Conservation (phyloP, 2,329 filamentous ascomycete species). For the Pseudogymnoascus sp. region DNA sequence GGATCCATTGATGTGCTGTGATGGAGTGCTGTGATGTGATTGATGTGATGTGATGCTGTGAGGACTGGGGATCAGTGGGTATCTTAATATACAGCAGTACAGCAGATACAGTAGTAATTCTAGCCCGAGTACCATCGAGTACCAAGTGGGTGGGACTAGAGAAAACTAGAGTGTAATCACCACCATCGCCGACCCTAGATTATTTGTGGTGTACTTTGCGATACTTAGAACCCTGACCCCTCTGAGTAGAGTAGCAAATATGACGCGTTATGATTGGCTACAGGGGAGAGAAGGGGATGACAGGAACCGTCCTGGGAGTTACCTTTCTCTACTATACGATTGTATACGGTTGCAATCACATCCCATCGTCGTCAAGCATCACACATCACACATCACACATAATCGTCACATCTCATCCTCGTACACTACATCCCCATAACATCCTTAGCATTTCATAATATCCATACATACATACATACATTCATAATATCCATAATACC, state of each 20-base stretch:
- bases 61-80: not conserved
- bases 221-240: not conserved
- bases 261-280: not conserved
- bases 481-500: not conserved
- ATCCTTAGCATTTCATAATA: too few relatives aligned
- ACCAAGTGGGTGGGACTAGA: not conserved
- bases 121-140: not conserved
- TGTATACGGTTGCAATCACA: too few relatives aligned
- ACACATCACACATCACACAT: not conserved
- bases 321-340: not conserved
- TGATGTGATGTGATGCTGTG: not conserved
- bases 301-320: not conserved
- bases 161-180: not conserved
- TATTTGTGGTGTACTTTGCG: not conserved
- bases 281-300: not conserved
- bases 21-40: not conserved
- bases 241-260: not conserved
- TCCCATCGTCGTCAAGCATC: not conserved
- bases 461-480: too few relatives aligned
- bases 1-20: slow-evolving; percentile 3
- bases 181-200: not conserved
- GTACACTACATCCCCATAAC: not conserved
- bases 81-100: not conserved
- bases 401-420: not conserved
- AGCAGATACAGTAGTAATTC: too few relatives aligned